These are phyloP conservation scores for Theobroma cacao DNA, from an alignment of 345 rosid genomes.

Conservation along the genomic window DNA sequence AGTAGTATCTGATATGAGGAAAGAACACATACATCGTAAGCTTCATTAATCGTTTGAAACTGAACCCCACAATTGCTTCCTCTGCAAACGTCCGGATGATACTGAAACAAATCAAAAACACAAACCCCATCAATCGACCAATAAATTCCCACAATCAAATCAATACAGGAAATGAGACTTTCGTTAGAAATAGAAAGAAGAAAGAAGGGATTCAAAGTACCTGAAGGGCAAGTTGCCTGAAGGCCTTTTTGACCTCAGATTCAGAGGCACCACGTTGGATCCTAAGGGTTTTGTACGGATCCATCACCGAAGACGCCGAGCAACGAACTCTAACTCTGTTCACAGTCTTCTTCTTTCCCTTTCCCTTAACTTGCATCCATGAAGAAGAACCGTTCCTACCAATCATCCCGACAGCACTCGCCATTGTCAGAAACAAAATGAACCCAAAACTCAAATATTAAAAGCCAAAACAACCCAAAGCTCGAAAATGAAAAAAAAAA, in stretches of 20 bases:
- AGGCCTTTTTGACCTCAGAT: constrained; percentile 86
- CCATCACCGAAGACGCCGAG: constrained; percentile 48
- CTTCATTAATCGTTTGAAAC: constrained; percentile 79
- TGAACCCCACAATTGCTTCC: constrained; percentile 76
- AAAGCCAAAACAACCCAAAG: background rate
- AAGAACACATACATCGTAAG: constrained; percentile 66
- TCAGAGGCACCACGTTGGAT: constrained; percentile 77
- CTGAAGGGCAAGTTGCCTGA: constrained; percentile 80
- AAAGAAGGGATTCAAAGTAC: constrained; percentile 21
- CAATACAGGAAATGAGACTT: too few species aligned
- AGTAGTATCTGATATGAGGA: background rate
- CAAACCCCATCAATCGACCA: background rate
- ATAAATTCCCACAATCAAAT: background rate
- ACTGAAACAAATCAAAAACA: constrained; percentile 36
- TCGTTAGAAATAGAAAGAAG: background rate
- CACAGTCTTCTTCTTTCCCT: constrained; percentile 34
- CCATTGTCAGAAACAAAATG: constrained; percentile 11
- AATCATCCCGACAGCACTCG: constrained; percentile 28
- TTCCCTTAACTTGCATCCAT: constrained; percentile 37
- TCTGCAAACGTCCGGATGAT: constrained; percentile 98
- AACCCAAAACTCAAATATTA: background rate
- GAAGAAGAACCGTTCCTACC: constrained; percentile 46
- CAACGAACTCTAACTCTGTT: constrained; percentile 33
- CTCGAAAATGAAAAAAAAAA: background rate
- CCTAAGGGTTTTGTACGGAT: constrained; percentile 69